Evolutionary conservation across 176 grass and related monocot species (phyloP), one percentile per base, ranked within the genome.

Genomic region (Carex parvula): DNA sequence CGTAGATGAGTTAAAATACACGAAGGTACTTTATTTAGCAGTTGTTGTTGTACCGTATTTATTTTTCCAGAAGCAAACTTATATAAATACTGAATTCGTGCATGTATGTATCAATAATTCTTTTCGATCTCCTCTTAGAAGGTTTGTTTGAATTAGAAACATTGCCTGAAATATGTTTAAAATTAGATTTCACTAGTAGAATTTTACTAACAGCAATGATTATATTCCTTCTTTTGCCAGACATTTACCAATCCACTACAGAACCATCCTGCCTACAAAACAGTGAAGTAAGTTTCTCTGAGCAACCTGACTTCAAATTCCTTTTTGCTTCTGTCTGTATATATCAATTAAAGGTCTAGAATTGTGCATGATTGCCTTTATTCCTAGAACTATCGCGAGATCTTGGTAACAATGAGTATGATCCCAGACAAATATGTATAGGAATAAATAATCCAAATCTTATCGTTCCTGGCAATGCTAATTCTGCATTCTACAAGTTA

Each of bases 191-290:
- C 52, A 30, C 15, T 78, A 35, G 15, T 69, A 63, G 14, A 32
- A 71, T 69, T 85, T 50, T 88, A 53, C 87, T 91, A 84, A 87
- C 82, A 46, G 60, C 24, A 55, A 74, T 68, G 17, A 64, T 90
- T 81, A 8, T 70, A 77, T 61, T 79, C 79, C 17, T 24, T 16
- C 29, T 75, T 67, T 50, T 93, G 56, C 84, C 85, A 99, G 96
- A 85, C 89, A 64, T 99, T 87, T 87, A 88, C 91, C 58, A 99
- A 99, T 82, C 96, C 96, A 62, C 80, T 99, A 41, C 88, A 89
- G 87, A 91, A 99, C 42, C 92, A 99, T 83, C 91, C 96, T 0
- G 93, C 96, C 18, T 99, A 99, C 80, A 93, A 90, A 89, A 90
- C 89, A 6, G 96, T 99, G 70, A 99, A 90, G 96, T 99, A 87